A percentile compares a stretch with the other conserved stretches of the same genome.
phyloP scores from a whole-genome alignment of 139 green algal genomes.

The Medakamo hakoo region DNA sequence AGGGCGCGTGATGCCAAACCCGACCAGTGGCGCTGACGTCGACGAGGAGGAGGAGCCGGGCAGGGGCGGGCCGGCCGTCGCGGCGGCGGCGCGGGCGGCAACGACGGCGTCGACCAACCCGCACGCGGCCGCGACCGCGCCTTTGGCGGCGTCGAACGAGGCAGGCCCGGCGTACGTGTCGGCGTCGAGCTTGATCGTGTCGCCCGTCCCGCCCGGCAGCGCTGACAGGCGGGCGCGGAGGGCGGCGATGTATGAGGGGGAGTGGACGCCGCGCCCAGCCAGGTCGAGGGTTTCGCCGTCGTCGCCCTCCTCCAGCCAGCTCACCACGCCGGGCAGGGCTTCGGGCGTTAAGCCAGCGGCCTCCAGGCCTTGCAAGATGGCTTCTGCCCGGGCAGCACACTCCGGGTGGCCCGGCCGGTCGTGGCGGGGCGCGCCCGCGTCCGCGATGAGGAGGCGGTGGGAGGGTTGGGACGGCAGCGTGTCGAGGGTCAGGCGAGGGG shows the following conservation, averaged over 20 bases:
- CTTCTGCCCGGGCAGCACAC: conserved; percentile 23
- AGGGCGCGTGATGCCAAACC: conserved; percentile 20
- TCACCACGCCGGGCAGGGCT: conserved; percentile 4
- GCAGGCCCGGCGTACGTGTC: neutral
- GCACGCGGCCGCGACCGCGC: conserved; percentile 20
- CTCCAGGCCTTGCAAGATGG: conserved; percentile 29
- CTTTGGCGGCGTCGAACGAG: conserved; percentile 3
- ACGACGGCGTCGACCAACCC: conserved; percentile 24
- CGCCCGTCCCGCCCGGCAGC: no score
- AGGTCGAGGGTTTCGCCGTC: no score
- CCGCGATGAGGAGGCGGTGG: conserved; percentile 11
- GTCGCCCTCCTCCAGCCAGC: no score
- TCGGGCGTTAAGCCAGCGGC: conserved; percentile 7
- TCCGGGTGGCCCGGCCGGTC: conserved; percentile 36
- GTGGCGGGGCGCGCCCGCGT: conserved; percentile 9
- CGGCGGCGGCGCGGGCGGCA: neutral
- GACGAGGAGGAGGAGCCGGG: conserved; percentile 28
- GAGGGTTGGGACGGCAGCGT: no score
- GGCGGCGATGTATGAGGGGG: no score
- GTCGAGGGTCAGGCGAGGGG: no score
- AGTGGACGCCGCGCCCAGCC: no score
- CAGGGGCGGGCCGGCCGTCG: conserved; percentile 28
- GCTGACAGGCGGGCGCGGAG: no score
- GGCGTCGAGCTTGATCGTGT: neutral
- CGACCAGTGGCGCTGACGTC: neutral